Evolutionary conservation across 257 asterid genomes (phyloP).

Genomic region (Agastache rugosa): DNA sequence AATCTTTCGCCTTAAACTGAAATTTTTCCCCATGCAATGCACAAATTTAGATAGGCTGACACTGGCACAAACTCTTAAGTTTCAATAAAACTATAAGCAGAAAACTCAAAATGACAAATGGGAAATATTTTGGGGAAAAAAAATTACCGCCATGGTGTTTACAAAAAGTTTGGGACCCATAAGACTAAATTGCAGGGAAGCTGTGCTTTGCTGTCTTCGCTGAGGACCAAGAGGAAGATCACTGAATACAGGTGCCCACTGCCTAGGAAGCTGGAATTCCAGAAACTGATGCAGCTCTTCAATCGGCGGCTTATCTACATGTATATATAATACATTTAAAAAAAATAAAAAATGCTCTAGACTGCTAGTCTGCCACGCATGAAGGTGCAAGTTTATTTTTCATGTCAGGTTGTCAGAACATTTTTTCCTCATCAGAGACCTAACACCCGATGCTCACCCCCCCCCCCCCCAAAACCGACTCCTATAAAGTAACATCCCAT

Average conservation of each 20-base stretch:
- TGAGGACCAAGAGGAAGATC: constrained; percentile 99
- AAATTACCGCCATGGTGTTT: constrained; percentile 71
- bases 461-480: not conserved
- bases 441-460: not conserved
- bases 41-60: constrained; percentile 17
- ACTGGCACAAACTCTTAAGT: constrained; percentile 4
- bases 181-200: constrained; percentile 92
- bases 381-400: constrained; percentile 19
- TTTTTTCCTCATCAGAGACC: not conserved
- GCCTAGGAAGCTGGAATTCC: constrained; percentile 97
- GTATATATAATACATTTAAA: not conserved
- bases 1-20: constrained; percentile 17
- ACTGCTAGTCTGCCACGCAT: not conserved
- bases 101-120: constrained; percentile 18
- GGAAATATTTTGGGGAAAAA: constrained; percentile 6
- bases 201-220: constrained; percentile 70
- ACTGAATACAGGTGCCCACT: constrained; percentile 96
- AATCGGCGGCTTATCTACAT: constrained; percentile 96
- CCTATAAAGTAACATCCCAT: not conserved
- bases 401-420: constrained; percentile 12
- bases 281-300: constrained; percentile 98
- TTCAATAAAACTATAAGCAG: constrained; percentile 21
- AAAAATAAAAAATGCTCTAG: not conserved
- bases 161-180: constrained; percentile 91
- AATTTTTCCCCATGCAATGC: constrained; percentile 15